A percentile compares a stretch with the other conserved stretches of the same genome.
phyloP scores from a whole-genome alignment of 495 filamentous ascomycete species.

The Penicillium roqueforti region DNA sequence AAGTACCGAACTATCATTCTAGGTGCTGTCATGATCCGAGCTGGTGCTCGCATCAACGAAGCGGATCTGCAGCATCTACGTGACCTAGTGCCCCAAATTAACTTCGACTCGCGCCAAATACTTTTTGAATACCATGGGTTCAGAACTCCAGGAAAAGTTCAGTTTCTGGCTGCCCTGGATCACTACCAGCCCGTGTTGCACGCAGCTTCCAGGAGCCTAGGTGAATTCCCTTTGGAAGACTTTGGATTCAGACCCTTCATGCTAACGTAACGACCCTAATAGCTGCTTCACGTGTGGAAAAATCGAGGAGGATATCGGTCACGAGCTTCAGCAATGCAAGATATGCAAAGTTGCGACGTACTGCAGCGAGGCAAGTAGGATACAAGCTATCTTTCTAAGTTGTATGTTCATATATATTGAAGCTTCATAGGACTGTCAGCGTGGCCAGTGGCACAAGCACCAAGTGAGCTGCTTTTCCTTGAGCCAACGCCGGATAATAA shows the following conservation, averaged over 20 bases:
- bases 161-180: constrained; percentile 9
- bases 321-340: neutral
- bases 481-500: neutral
- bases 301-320: constrained; percentile 1
- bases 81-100: neutral
- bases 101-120: neutral
- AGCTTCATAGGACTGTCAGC: neutral
- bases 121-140: neutral
- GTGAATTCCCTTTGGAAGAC: neutral
- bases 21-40: constrained; percentile 3
- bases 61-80: constrained; percentile 2
- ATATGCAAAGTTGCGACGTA: constrained; percentile 2
- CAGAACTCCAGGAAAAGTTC: constrained; percentile 1
- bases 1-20: constrained; percentile 7
- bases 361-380: neutral
- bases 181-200: constrained; percentile 1
- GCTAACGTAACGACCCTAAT: neutral
- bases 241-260: neutral
- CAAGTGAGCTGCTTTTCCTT: neutral
- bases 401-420: neutral
- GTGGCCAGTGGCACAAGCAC: neutral
- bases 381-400: too few relatives aligned
- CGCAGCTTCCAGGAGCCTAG: constrained; percentile 1
- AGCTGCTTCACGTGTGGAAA: constrained; percentile 9
- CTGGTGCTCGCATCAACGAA: neutral